Evolutionary conservation across 805 yeast species (phyloP).

Genomic region (Priceomyces haplophilus): DNA sequence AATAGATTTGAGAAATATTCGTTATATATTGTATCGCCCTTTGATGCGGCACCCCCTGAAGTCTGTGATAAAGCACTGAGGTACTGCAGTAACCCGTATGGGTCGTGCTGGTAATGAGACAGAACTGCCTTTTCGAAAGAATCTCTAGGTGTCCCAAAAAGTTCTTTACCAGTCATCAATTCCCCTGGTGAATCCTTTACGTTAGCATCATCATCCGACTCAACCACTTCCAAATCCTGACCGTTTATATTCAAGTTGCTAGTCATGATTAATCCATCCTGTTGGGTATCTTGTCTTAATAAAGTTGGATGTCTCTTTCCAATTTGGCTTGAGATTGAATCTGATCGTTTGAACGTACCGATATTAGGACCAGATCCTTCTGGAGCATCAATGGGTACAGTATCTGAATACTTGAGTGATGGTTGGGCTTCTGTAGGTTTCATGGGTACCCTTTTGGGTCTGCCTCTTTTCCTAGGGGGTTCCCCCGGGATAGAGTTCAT

Average conservation of each 20-base stretch:
- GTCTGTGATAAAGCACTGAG: slow-evolving; percentile 25
- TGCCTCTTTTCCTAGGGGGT: slow-evolving; percentile 35
- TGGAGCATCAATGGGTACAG: slow-evolving; percentile 27
- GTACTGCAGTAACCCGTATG: slow-evolving; percentile 40
- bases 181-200: slow-evolving; percentile 26
- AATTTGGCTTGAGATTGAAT: slow-evolving; percentile 7
- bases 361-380: slow-evolving; percentile 23
- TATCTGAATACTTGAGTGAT: slow-evolving; percentile 28
- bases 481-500: slow-evolving; percentile 21
- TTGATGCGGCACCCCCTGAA: slow-evolving; percentile 1
- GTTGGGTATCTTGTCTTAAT: slow-evolving; percentile 39
- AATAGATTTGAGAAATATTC: slow-evolving; percentile 46
- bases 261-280: slow-evolving; percentile 36
- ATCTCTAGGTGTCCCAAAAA: slow-evolving; percentile 40
- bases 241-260: slow-evolving; percentile 30
- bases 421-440: slow-evolving; percentile 18
- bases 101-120: slow-evolving; percentile 25
- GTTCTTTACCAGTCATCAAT: slow-evolving; percentile 36
- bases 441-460: slow-evolving; percentile 34
- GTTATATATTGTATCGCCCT: slow-evolving; percentile 24
- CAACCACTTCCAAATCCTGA: slow-evolving; percentile 33
- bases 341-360: slow-evolving; percentile 26
- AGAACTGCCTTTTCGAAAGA: slow-evolving; percentile 32
- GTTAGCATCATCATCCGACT: slow-evolving; percentile 13
- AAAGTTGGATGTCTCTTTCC: slow-evolving; percentile 17